Base-by-base conservation (phyloP, 768 basidiomycete genomes). In the Mrakia frigida region DNA sequence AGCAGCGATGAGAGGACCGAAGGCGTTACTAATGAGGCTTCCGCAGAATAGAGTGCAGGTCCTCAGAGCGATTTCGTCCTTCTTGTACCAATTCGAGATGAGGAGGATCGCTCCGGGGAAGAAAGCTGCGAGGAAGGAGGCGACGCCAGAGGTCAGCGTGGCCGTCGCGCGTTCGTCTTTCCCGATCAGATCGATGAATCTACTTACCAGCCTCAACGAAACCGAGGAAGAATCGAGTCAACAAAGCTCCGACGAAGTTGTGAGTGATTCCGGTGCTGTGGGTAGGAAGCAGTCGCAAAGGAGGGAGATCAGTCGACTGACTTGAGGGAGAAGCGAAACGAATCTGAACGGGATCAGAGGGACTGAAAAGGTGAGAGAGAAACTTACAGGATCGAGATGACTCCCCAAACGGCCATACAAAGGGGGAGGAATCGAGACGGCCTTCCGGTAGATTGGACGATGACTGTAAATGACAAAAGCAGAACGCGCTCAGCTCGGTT, bases 21-120 rank as follows among this genome's bases (percentile, higher is more conserved):
- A 92, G 0, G 91, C 92, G 85, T 93, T 94, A 74, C 88, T 89
- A 72, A 92, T 88, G 39, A 93, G 85, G 80, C 87, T 88, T 28
- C 92, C 92, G 77, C 90, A 91, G 79, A 87, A 90, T 1, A 91
- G 83, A 43, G 90, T 84, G 0, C 89, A 88, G 3, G 87, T 74
- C n/a, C 76, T 35, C n/a, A 74, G 31, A 0, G 61, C 87, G 56
- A 93, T 85, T 81, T 93, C 92, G 43, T 85, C 85, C 61, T 87
- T 87, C 75, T 86, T 91, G 85, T 92, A 92, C 92, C 91, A 89
- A 80, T 88, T 88, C 0, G 88, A 89, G 35, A 90, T 83, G 3
- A 89, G 83, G 80, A 88, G 88, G 69, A 91, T 83, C 28, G 89
- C 87, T 43, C 65, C 71, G 35, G 78, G 78, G 69, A 79, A 84